Evolutionary conservation across 352 stramenopile genomes (phyloP), one percentile per base, ranked within the genome.

Genomic region (Globisporangium cylindrosporum): DNA sequence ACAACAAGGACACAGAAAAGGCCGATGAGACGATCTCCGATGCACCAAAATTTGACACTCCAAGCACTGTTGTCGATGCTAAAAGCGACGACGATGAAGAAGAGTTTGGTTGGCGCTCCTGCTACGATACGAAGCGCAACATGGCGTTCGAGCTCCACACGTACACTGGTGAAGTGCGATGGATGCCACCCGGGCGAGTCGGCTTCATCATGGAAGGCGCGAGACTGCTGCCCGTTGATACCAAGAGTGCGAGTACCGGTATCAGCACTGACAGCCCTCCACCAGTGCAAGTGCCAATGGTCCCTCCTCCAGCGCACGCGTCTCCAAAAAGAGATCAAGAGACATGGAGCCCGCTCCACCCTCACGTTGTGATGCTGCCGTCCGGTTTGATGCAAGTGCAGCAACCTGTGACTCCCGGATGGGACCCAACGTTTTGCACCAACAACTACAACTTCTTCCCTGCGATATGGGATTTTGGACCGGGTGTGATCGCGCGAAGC

Each of bases 141-240:
- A 63, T 85, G 34, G 61, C 76, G 27, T 93, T 80, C 68, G 88
- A 84, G 34, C 54, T 90, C 57, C 85, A 93, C 64, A 85, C 69
- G 62, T 84, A 90, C 68, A 93, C 85, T 25, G 85, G 85, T 0
- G 85, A 93, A 80, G 81, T 91, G 66, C 78, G 79, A n/a, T 92
- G 82, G 82, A 74, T 77, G 46, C 79, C 73, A 55, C 80, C 78
- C 3, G 74, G 78, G 59, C 73, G 71, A 5, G 71, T 79, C 20
- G 77, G 81, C 51, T 88, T 86, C 32, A 76, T 85, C 66, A 85
- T 81, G 77, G 73, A 84, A 54, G 77, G 74, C 32, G 66, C 77
- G 58, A 80, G 77, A 27, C 73, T 75, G 32, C 53, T 88, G 27
- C 75, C 80, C 36, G 69, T 51, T 12, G 48, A 68, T 10, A 54